Percentiles rank a stretch among this genome's conserved stretches.
Evolutionary conservation across 495 filamentous ascomycete species (phyloP).

Genomic region (Extremus antarcticus): DNA sequence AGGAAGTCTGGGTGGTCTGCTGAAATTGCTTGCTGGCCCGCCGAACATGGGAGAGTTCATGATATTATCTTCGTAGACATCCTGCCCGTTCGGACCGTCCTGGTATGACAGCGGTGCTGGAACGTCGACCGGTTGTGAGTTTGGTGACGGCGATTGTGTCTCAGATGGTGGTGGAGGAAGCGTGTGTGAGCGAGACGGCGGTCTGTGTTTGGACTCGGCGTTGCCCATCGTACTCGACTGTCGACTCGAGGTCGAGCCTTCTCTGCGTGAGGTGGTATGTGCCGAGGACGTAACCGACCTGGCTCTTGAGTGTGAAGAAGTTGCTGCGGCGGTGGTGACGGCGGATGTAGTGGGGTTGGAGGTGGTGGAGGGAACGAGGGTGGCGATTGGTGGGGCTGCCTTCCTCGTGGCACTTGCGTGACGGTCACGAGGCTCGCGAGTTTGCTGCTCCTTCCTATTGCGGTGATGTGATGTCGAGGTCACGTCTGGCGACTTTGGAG

Average conservation of each 20-base stretch:
- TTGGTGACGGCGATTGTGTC: constrained; percentile 5
- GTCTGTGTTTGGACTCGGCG: constrained; percentile 9
- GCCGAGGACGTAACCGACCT: constrained; percentile 13
- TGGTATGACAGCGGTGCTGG: background rate
- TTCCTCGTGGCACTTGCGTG: background rate
- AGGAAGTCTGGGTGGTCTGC: constrained; percentile 74
- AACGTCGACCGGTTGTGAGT: constrained; percentile 14
- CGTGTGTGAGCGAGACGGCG: constrained; percentile 9
- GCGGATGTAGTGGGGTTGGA: constrained; percentile 23
- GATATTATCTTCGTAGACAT: constrained; percentile 3
- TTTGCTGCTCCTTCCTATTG: no score
- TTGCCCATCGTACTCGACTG: constrained; percentile 17
- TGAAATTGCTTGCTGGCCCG: constrained; percentile 37
- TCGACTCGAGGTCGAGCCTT: constrained; percentile 3
- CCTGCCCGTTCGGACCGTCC: constrained; percentile 8
- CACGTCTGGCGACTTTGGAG: no score
- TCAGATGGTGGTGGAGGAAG: constrained; percentile 2
- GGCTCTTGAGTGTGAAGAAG: constrained; percentile 16
- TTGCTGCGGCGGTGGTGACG: constrained; percentile 14
- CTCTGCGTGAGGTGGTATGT: background rate
- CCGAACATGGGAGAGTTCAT: background rate
- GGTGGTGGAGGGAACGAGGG: constrained; percentile 21
- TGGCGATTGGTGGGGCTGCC: constrained; percentile 22
- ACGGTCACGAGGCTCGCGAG: no score
- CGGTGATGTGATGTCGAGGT: no score